Base-by-base conservation (phyloP, 139 green algal species). In the Zygnema cylindricum region DNA sequence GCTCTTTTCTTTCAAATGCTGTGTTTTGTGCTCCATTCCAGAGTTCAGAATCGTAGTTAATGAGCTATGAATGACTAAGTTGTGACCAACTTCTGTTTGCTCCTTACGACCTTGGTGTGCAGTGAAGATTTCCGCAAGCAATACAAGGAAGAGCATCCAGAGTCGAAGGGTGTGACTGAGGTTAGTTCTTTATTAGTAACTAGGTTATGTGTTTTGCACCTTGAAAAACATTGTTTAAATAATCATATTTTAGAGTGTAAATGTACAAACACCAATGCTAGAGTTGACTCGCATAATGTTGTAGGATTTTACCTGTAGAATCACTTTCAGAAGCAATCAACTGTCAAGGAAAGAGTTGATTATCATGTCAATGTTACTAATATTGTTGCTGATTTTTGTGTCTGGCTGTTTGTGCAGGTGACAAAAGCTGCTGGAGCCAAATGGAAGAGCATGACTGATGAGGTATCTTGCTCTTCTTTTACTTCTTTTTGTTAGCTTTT, bases 111-210 rank as follows among this genome's bases (percentile, higher is more conserved):
- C 38, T 22, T 85, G 1, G 16, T 71, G 69, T 33, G 16, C 78
- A 85, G 78, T 42, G 78, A 85, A 35, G 78, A 33, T 71, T 85
- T 78, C 33, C 38, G 78, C 23, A 75, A 85, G 39, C 21, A 71
- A 3, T 85, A 43, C 78, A 85, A 85, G 78, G 78, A 71, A 2
- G 78, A 75, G 1, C 32, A 85, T 85, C 78, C 78, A 79, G 78
- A 85, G 1, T 22, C 16, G 1, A 85, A 85, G 78, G 39, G 38
- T 11, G 41, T 85, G 49, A 85, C 78, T 36, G 78, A 85, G 78
- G 78, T 85, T 63, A 16, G 7, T n/a, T n/a, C n/a, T n/a, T n/a
- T n/a, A n/a, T n/a, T n/a, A n/a, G n/a, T n/a, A n/a, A n/a, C n/a
- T n/a, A n/a, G n/a, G n/a, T n/a, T n/a, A n/a, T n/a, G n/a, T n/a